Evolutionary conservation across 768 basidiomycete species (phyloP).

Genomic region (Pilatotrama ljubarskyi): DNA sequence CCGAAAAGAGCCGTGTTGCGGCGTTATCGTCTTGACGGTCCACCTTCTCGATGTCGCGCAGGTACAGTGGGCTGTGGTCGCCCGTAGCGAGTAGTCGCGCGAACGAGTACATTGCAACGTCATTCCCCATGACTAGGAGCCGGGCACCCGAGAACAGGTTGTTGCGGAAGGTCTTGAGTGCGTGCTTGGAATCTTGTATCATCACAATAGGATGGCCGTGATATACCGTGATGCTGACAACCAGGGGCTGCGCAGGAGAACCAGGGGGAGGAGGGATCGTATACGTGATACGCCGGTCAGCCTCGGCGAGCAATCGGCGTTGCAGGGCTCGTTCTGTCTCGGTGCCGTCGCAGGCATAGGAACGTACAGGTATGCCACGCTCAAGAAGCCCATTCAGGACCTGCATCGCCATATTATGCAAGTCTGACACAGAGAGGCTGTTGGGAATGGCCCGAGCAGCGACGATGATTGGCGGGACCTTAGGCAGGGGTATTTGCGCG

Average conservation of each 20-base stretch:
- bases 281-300: no score
- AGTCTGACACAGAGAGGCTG: constrained; percentile 20
- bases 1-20: constrained; percentile 41
- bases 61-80: constrained; percentile 28
- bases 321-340: constrained; percentile 33
- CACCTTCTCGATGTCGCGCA: constrained; percentile 38
- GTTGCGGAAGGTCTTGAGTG: constrained; percentile 37
- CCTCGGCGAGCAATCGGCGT: no score
- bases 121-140: constrained; percentile 30
- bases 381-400: constrained; percentile 32
- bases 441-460: constrained; percentile 35
- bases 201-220: constrained; percentile 29
- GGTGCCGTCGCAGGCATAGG: constrained; percentile 38
- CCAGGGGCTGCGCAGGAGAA: no score
- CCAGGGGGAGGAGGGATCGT: no score
- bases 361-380: constrained; percentile 28
- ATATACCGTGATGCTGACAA: no score
- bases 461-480: constrained; percentile 38
- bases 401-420: constrained; percentile 10
- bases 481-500: constrained; percentile 33
- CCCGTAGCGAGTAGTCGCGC: constrained; percentile 4
- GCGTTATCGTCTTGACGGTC: constrained; percentile 49
- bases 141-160: constrained; percentile 38
- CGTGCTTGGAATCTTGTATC: constrained; percentile 41
- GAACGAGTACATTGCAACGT: constrained; percentile 16